phyloP scores from a whole-genome alignment of 176 grass and related monocot genomes.

The Phyllostachys edulis region DNA sequence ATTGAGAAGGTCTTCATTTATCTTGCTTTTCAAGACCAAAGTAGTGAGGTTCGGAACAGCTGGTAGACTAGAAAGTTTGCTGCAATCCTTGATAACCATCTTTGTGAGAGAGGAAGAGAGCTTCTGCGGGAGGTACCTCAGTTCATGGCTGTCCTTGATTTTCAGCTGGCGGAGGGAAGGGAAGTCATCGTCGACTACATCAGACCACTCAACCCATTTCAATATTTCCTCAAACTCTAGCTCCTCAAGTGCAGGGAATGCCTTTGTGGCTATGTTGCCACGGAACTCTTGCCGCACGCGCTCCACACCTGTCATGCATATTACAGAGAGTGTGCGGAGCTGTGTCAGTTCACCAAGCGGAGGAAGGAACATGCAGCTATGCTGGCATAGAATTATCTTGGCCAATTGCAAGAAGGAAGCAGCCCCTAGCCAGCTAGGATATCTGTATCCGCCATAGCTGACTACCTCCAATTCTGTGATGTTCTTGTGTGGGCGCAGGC shows the following conservation, averaged over 20 bases:
- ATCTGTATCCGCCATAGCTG: slow-evolving; percentile 20
- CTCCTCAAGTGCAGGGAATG: slow-evolving; percentile 35
- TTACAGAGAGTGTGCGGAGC: slow-evolving; percentile 13
- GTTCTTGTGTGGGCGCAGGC: slow-evolving; percentile 17
- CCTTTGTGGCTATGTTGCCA: neutral
- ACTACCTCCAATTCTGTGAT: slow-evolving; percentile 12
- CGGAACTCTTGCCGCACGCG: slow-evolving; percentile 36
- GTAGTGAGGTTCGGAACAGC: slow-evolving; percentile 18
- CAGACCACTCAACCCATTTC: slow-evolving; percentile 38
- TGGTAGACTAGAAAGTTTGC: slow-evolving; percentile 19
- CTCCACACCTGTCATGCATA: neutral
- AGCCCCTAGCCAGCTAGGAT: slow-evolving; percentile 28
- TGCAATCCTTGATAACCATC: slow-evolving; percentile 34
- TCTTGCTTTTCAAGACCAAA: slow-evolving; percentile 26
- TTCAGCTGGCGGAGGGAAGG: slow-evolving; percentile 24
- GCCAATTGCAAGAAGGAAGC: slow-evolving; percentile 36
- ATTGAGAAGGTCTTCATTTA: slow-evolving; percentile 1
- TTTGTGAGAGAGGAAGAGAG: slow-evolving; percentile 29
- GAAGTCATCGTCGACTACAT: slow-evolving; percentile 9
- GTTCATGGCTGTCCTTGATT: slow-evolving; percentile 5
- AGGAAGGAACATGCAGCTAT: slow-evolving; percentile 26
- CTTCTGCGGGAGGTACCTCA: slow-evolving; percentile 20
- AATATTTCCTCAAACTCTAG: slow-evolving; percentile 29
- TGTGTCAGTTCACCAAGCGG: slow-evolving; percentile 38
- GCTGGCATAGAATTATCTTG: slow-evolving; percentile 13